phyloP scores from a whole-genome alignment of 192 early-diverging fungal genomes.

The Oehlia diaphana region DNA sequence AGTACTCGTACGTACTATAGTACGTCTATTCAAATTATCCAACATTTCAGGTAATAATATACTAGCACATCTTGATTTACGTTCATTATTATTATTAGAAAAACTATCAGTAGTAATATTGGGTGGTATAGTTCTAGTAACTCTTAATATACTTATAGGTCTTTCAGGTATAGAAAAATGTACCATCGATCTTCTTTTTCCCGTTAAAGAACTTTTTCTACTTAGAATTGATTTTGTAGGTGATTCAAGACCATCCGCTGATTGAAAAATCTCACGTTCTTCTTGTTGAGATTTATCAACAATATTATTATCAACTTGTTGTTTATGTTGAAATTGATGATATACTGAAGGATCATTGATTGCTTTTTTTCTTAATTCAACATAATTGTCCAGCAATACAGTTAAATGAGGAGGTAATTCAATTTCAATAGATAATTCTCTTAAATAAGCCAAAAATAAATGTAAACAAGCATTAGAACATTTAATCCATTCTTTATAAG shows the following conservation, averaged over 20 bases:
- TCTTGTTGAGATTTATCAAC: neutral
- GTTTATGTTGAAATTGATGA: neutral
- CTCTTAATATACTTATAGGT: conserved; percentile 21
- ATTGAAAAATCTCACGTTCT: neutral
- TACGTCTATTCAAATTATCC: conserved; percentile 16
- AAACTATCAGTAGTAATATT: neutral
- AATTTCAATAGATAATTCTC: neutral
- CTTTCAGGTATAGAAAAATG: neutral
- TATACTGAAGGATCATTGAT: neutral
- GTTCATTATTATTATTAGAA: neutral
- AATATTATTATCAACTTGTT: neutral
- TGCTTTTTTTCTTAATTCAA: conserved; percentile 11
- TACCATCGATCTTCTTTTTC: neutral
- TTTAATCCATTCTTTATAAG: conserved; percentile 26
- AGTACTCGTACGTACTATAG: conserved; percentile 9
- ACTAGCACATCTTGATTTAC: neutral
- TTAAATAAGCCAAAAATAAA: conserved; percentile 25
- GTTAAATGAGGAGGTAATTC: conserved; percentile 14
- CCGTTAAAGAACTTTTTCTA: neutral
- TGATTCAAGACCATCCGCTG: neutral
- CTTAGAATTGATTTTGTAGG: neutral
- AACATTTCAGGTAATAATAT: conserved; percentile 13
- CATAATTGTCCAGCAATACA: conserved; percentile 29
- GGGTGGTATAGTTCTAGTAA: conserved; percentile 11
- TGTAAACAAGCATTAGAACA: conserved; percentile 29